Base-by-base conservation (phyloP, 805 yeast species). In the Saccharomyces mikatae region DNA sequence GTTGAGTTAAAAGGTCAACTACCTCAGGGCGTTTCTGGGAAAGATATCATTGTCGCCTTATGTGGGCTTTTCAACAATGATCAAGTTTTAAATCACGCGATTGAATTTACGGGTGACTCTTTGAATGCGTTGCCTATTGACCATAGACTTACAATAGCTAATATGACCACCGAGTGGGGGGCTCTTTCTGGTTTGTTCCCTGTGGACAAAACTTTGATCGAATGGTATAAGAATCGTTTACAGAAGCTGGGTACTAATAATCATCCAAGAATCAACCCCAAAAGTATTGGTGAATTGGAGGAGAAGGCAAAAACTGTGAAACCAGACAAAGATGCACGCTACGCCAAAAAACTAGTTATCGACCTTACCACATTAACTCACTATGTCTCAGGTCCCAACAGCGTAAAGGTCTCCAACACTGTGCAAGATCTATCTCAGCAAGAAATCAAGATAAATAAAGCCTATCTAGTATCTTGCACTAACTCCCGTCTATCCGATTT, bases 141-240 rank as follows among this genome's bases (percentile, higher is more conserved):
- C 68, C 85, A 86, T 67, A 80, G 97, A 72, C 76, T 91, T 58
- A 92, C 97, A 30, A 91, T 91, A 61, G 97, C 98, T 52, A 91
- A 91, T 67, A 88, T 89, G 97, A 92, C 98, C 44, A 91, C 98
- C 28, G 98, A 91, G 73, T 91, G 98, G 98, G 98, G 98, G 66
- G 98, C 98, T 0, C 76, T 94, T 8, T 87, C 97, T 5, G 99
- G 99, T 46, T 76, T 94, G 55, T 94, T 94, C 82, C 98, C 99
- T n/a, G 90, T 92, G 9, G 99, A 94, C 70, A 75, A 80, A 24
- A 82, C 83, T 13, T 76, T 91, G 61, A 72, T 89, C 41, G 75
- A 84, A 56, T 94, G 91, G 84, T 94, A 94, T 73, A 77, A 83
- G 56, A 66, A 82, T 59, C 77, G 96, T 60, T 64, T 84, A 47